Evolutionary conservation across 1,139 yeast genomes (phyloP).

Genomic region (Pichia sp.): DNA sequence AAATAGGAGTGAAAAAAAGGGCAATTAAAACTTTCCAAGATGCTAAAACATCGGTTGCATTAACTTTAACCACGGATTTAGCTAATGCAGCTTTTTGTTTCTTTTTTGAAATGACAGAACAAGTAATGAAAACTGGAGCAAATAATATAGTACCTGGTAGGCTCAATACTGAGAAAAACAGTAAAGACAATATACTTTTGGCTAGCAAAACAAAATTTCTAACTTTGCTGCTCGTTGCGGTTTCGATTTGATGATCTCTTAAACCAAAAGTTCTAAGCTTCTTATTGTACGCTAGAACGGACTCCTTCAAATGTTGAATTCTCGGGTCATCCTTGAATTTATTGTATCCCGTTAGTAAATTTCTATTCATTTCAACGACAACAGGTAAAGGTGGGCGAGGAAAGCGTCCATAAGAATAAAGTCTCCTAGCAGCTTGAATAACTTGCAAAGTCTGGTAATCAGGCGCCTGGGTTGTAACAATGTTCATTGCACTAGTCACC

Average conservation of each 20-base stretch:
- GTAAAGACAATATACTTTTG: slow-evolving; percentile 33
- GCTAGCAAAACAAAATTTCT: slow-evolving; percentile 34
- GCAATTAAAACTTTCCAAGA: slow-evolving; percentile 73
- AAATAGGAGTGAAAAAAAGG: slow-evolving; percentile 58
- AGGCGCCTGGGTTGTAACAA: slow-evolving; percentile 69
- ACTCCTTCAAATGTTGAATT: slow-evolving; percentile 43
- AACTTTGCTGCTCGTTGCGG: slow-evolving; percentile 34
- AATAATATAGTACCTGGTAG: slow-evolving; percentile 64
- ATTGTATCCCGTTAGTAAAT: slow-evolving; percentile 58
- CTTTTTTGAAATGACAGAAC: slow-evolving; percentile 45
- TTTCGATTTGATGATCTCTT: slow-evolving; percentile 65
- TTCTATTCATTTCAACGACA: slow-evolving; percentile 66
- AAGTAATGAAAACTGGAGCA: slow-evolving; percentile 57
- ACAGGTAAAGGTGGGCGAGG: slow-evolving; percentile 47
- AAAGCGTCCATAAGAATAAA: slow-evolving; percentile 41
- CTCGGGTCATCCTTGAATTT: slow-evolving; percentile 52
- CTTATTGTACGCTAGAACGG: slow-evolving; percentile 49
- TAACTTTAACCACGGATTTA: slow-evolving; percentile 59
- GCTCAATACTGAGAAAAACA: slow-evolving; percentile 38
- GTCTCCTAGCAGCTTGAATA: slow-evolving; percentile 68
- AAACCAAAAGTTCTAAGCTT: slow-evolving; percentile 48
- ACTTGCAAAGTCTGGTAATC: slow-evolving; percentile 71
- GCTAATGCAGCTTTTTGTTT: slow-evolving; percentile 60
- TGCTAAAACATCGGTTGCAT: slow-evolving; percentile 66
- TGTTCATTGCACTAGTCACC: slow-evolving; percentile 50